phyloP scores from a whole-genome alignment of 129 eudicot genomes.

The Glebionis coronaria region DNA sequence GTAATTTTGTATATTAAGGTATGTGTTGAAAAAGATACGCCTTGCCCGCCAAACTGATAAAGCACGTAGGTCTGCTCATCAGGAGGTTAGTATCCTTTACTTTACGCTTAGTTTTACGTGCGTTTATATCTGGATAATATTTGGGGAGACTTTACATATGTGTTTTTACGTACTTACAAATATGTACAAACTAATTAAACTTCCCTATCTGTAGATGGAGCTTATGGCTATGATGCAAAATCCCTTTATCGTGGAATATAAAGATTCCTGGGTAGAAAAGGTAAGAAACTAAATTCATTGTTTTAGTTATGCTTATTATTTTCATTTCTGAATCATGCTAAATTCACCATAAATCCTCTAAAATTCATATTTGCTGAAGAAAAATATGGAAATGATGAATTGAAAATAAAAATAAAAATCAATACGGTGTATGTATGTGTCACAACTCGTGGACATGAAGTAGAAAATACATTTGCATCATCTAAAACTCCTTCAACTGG shows the following conservation, averaged over 20 bases:
- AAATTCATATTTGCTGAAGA: slow-evolving; percentile 2
- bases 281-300: slow-evolving; percentile 33
- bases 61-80: slow-evolving; percentile 96
- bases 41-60: slow-evolving; percentile 99
- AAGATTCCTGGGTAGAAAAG: slow-evolving; percentile 99
- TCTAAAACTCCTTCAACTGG: no score
- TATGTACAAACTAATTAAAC: slow-evolving; percentile 17
- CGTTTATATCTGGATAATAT: slow-evolving; percentile 1
- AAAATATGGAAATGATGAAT: not conserved
- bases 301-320: slow-evolving; percentile 20
- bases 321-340: not conserved
- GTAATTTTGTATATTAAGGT: slow-evolving; percentile 54
- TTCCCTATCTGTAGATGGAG: slow-evolving; percentile 64
- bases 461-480: no score
- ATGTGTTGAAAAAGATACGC: slow-evolving; percentile 96
- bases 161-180: not conserved
- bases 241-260: slow-evolving; percentile 94
- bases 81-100: slow-evolving; percentile 69
- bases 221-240: slow-evolving; percentile 83
- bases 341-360: not conserved
- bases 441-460: no score
- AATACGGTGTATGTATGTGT: not conserved
- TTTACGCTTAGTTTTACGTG: slow-evolving; percentile 14
- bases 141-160: slow-evolving; percentile 3
- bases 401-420: not conserved